Conservation (phyloP, 768 basidiomycete genomes). For the Rhodocollybia butyracea region DNA sequence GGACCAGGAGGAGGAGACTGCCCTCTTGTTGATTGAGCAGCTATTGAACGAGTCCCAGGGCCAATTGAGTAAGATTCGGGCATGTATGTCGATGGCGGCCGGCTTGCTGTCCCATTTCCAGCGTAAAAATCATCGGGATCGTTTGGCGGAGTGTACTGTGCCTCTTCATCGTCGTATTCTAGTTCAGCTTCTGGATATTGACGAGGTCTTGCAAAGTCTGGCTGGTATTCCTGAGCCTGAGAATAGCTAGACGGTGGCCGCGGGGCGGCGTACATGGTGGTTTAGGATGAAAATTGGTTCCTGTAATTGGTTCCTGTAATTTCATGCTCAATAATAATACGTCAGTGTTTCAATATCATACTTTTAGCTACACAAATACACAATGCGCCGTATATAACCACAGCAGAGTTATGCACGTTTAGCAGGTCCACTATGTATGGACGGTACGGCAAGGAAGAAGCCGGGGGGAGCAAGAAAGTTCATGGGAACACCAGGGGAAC, state of each 20-base stretch:
- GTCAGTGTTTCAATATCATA: no score
- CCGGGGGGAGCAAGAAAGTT: no score
- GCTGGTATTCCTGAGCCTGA: slow-evolving; percentile 18
- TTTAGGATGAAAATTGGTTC: no score
- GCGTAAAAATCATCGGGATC: slow-evolving; percentile 48
- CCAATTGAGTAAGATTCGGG: slow-evolving; percentile 17
- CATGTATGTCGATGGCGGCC: slow-evolving; percentile 22
- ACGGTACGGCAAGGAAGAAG: no score
- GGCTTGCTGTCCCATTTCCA: slow-evolving; percentile 27
- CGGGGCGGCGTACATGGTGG: slow-evolving; percentile 22
- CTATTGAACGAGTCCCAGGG: slow-evolving; percentile 10
- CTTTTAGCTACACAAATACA: no score
- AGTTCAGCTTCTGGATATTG: slow-evolving; percentile 27
- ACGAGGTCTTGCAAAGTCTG: slow-evolving; percentile 10
- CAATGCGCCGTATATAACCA: no score
- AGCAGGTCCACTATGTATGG: no score
- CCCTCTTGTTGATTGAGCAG: slow-evolving; percentile 57
- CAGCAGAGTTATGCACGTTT: no score
- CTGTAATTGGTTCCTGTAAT: no score
- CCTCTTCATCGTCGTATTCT: slow-evolving; percentile 35
- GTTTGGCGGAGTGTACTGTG: slow-evolving; percentile 34
- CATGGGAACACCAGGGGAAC: no score
- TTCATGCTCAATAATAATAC: no score
- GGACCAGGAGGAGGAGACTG: slow-evolving; percentile 67
- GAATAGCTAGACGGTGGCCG: slow-evolving; percentile 21